These are phyloP conservation scores for Zygosaccharomyces bisporus DNA, from an alignment of 805 yeast genomes.

Conservation along the genomic window DNA sequence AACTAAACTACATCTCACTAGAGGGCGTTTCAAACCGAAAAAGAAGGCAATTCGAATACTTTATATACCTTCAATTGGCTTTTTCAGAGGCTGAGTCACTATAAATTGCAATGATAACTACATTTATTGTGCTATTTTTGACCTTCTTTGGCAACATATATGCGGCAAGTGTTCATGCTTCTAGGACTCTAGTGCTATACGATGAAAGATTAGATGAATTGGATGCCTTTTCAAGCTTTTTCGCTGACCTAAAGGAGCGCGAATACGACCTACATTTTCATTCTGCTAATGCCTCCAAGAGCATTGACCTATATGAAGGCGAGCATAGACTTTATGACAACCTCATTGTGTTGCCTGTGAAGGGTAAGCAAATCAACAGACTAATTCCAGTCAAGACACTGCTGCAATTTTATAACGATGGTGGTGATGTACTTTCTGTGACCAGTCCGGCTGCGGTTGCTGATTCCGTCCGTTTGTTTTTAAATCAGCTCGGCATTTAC, in stretches of 20 bases:
- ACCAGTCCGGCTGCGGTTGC: constrained; percentile 50
- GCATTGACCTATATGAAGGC: constrained; percentile 31
- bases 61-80: constrained; percentile 2
- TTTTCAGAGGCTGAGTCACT: neutral
- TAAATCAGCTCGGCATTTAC: constrained; percentile 76
- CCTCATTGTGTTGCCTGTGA: constrained; percentile 56
- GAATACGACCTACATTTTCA: constrained; percentile 34
- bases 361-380: constrained; percentile 42
- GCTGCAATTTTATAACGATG: constrained; percentile 54
- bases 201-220: constrained; percentile 32
- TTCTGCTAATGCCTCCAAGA: constrained; percentile 23
- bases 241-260: constrained; percentile 33
- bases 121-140: constrained; percentile 7
- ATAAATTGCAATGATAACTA: constrained; percentile 8
- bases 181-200: constrained; percentile 34
- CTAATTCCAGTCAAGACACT: constrained; percentile 47
- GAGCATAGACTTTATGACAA: constrained; percentile 51
- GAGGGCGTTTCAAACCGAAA: neutral
- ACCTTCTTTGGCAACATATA: constrained; percentile 9
- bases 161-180: constrained; percentile 24
- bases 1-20: neutral
- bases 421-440: constrained; percentile 73
- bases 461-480: constrained; percentile 60
- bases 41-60: neutral
- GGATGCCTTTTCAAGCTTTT: constrained; percentile 28